phyloP scores from a whole-genome alignment of 495 filamentous ascomycete genomes.

The Saxophila tyrrhenica region DNA sequence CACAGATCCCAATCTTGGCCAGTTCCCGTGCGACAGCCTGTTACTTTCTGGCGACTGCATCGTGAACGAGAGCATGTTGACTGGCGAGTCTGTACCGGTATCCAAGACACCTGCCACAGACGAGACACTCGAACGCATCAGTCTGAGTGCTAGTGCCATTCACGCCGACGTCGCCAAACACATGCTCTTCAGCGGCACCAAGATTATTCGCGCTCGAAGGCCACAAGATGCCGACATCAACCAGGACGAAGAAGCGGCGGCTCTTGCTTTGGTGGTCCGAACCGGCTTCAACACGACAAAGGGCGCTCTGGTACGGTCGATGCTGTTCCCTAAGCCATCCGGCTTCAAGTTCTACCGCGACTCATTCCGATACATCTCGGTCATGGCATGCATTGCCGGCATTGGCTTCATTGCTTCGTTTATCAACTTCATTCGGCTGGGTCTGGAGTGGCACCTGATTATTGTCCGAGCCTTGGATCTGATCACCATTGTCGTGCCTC shows the following conservation, averaged over 20 bases:
- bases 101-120: constrained; percentile 84
- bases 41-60: constrained; percentile 92
- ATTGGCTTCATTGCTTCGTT: constrained; percentile 85
- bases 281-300: constrained; percentile 98
- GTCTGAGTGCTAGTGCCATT: constrained; percentile 67
- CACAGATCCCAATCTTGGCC: constrained; percentile 86
- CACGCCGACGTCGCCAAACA: constrained; percentile 70
- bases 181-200: constrained; percentile 89
- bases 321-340: constrained; percentile 97
- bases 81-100: constrained; percentile 93
- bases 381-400: constrained; percentile 83
- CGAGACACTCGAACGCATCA: constrained; percentile 59
- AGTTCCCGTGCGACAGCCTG: constrained; percentile 89
- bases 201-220: constrained; percentile 78
- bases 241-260: constrained; percentile 80
- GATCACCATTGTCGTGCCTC: constrained; percentile 96
- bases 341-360: constrained; percentile 98
- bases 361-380: constrained; percentile 94
- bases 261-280: constrained; percentile 78
- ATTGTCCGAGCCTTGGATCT: constrained; percentile 85
- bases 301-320: constrained; percentile 88
- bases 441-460: constrained; percentile 77
- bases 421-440: constrained; percentile 79
- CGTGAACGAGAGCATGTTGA: constrained; percentile 99
- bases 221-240: constrained; percentile 54